Percentiles rank a stretch among this genome's conserved stretches.
phyloP scores from a whole-genome alignment of 306 rosid species.

The Prunus mira region DNA sequence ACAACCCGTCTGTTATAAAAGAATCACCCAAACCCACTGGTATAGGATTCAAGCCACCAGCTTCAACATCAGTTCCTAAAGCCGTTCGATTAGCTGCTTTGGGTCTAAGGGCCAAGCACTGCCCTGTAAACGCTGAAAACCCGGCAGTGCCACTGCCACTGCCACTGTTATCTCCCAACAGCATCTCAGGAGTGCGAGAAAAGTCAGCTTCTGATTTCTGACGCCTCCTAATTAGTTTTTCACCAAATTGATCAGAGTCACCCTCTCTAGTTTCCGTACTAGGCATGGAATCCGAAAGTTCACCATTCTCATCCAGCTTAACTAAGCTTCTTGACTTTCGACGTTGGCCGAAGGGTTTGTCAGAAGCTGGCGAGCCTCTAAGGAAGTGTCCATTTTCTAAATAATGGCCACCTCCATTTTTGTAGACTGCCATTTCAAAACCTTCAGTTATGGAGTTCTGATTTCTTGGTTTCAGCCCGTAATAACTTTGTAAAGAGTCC shows the following conservation, averaged over 20 bases:
- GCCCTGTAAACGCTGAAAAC: conserved; percentile 58
- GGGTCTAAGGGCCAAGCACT: conserved; percentile 68
- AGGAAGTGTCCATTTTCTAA: conserved; percentile 37
- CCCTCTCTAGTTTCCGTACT: conserved; percentile 32
- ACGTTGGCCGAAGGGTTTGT: conserved; percentile 31
- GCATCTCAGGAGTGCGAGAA: conserved; percentile 48
- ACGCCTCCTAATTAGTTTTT: conserved; percentile 51
- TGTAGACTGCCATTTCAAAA: conserved; percentile 34
- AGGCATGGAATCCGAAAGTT: conserved; percentile 16
- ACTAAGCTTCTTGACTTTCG: conserved; percentile 66
- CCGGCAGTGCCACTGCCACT: conserved; percentile 33
- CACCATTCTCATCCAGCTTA: conserved; percentile 53
- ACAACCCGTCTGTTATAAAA: conserved; percentile 34
- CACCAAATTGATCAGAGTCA: conserved; percentile 41
- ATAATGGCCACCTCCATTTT: conserved; percentile 29
- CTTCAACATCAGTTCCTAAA: conserved; percentile 40
- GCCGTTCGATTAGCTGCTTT: conserved; percentile 46
- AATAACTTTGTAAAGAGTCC: conserved; percentile 75
- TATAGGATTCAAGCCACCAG: conserved; percentile 36
- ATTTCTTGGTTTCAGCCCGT: conserved; percentile 53
- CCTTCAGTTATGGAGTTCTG: conserved; percentile 32
- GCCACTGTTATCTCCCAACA: conserved; percentile 54
- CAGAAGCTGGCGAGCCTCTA: conserved; percentile 16
- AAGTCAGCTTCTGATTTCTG: conserved; percentile 73
- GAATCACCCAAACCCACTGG: conserved; percentile 47